Conservation (phyloP, 495 filamentous ascomycete genomes). For the Aspergillus ellipticus region DNA sequence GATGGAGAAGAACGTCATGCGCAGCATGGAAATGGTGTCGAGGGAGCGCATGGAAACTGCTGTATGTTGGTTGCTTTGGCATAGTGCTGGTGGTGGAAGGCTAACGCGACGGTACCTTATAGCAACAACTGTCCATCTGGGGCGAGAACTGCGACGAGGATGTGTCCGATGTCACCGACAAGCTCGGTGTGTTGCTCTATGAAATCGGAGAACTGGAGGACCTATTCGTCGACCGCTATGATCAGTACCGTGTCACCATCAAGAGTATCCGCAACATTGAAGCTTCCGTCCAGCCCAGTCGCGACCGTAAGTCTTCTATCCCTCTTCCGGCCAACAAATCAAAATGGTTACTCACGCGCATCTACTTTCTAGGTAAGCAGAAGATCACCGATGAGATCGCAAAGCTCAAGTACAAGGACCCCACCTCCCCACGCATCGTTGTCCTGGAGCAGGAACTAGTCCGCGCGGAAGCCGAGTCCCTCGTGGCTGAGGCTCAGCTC, state of each 20-base stretch:
- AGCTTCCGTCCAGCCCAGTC: slow-evolving; percentile 93
- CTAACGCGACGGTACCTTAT: neutral
- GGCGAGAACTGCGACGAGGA: slow-evolving; percentile 95
- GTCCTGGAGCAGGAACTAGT: slow-evolving; percentile 98
- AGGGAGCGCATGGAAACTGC: slow-evolving; percentile 97
- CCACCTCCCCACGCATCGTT: slow-evolving; percentile 93
- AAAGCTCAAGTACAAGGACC: slow-evolving; percentile 99
- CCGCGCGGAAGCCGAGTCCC: slow-evolving; percentile 94
- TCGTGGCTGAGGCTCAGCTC: slow-evolving; percentile 95
- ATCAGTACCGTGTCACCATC: slow-evolving; percentile 98
- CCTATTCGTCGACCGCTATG: slow-evolving; percentile 95
- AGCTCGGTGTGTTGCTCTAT: slow-evolving; percentile 95
- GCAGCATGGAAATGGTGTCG: slow-evolving; percentile 91
- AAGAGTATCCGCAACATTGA: slow-evolving; percentile 99
- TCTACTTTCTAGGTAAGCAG: slow-evolving; percentile 66
- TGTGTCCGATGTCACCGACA: slow-evolving; percentile 97
- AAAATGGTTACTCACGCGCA: slow-evolving; percentile 9
- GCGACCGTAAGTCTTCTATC: slow-evolving; percentile 71
- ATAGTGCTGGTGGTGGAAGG: neutral
- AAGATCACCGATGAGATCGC: slow-evolving; percentile 99
- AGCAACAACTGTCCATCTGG: slow-evolving; percentile 99
- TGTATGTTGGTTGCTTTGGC: slow-evolving; percentile 50
- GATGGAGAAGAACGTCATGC: slow-evolving; percentile 99
- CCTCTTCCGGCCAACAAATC: slow-evolving; percentile 8
- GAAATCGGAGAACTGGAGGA: slow-evolving; percentile 98